phyloP scores from a whole-genome alignment of 768 basidiomycete genomes.

The Neoboletus magnificus region DNA sequence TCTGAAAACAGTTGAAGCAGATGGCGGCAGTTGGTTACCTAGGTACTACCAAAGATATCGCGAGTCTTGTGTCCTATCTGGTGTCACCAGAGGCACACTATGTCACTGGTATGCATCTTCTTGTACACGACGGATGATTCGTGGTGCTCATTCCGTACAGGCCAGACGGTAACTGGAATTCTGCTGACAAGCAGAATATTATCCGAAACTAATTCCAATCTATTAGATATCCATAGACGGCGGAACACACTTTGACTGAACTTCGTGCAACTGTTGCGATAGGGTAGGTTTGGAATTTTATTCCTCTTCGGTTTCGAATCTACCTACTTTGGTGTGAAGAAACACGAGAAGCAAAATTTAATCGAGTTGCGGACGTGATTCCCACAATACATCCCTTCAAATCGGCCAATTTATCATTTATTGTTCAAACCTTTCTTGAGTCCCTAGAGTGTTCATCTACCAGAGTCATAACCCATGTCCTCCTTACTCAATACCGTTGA shows the following conservation, averaged over 20 bases:
- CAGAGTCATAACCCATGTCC: not conserved
- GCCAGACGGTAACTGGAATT: conserved; percentile 24
- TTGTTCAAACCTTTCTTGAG: too few relatives aligned
- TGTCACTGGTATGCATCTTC: conserved; percentile 30
- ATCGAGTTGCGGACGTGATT: too few relatives aligned
- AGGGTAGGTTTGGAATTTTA: not conserved
- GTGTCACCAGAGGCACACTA: conserved; percentile 32
- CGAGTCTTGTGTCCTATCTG: conserved; percentile 36
- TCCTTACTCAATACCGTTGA: not conserved
- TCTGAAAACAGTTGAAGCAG: conserved; percentile 8
- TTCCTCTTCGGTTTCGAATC: too few relatives aligned
- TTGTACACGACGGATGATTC: not conserved
- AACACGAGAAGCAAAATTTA: not conserved
- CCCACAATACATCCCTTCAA: too few relatives aligned
- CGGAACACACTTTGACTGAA: conserved; percentile 25
- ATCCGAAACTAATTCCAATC: not conserved
- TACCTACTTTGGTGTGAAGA: not conserved
- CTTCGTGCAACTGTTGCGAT: not conserved
- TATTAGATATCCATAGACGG: conserved; percentile 26
- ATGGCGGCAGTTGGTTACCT: conserved; percentile 19
- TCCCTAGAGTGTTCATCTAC: not conserved
- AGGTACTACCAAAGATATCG: conserved; percentile 32
- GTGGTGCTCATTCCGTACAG: conserved; percentile 1
- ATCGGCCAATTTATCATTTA: too few relatives aligned
- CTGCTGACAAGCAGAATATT: not conserved